Percentiles rank a stretch among this genome's conserved stretches.
Conservation (phyloP, 176 grass and related monocot genomes). For the Musa troglodytarum region DNA sequence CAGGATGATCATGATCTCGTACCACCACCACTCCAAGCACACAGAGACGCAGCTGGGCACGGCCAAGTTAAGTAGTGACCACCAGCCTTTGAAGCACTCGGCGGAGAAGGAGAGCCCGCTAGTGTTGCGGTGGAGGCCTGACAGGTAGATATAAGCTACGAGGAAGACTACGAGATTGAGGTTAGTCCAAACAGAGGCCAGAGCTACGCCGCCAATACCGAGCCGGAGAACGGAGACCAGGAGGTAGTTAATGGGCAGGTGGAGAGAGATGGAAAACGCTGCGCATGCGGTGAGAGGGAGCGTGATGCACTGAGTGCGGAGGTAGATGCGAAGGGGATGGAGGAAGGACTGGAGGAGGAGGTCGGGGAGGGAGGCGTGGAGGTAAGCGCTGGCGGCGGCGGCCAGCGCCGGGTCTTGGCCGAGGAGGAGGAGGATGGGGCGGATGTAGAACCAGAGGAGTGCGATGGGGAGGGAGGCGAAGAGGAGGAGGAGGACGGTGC, state of each 20-base stretch:
- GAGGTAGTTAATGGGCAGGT: conserved; percentile 68
- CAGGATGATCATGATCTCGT: conserved; percentile 95
- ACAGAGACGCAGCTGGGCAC: conserved; percentile 13
- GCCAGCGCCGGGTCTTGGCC: conserved; percentile 57
- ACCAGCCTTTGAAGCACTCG: conserved; percentile 56
- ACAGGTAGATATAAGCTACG: conserved; percentile 49
- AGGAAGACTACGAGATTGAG: conserved; percentile 71
- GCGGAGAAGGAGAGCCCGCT: conserved; percentile 44
- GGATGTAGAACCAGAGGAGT: conserved; percentile 59
- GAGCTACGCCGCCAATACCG: conserved; percentile 55
- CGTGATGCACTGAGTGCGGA: conserved; percentile 72
- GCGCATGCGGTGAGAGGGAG: conserved; percentile 59
- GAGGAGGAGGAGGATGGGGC: conserved; percentile 51
- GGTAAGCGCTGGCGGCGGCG: conserved; percentile 48
- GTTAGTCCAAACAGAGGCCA: conserved; percentile 62
- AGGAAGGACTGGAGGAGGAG: conserved; percentile 82
- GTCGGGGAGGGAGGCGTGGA: conserved; percentile 66
- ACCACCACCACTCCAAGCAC: conserved; percentile 99
- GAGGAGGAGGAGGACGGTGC: conserved; percentile 63
- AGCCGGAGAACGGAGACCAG: conserved; percentile 45
- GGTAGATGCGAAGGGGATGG: conserved; percentile 85
- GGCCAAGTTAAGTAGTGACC: conserved; percentile 3
- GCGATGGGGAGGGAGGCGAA: conserved; percentile 45
- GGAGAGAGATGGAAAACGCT: conserved; percentile 39
- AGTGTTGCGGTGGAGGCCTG: conserved; percentile 41